Evolutionary conservation across 345 rosid genomes (phyloP).

Genomic region (Eucalyptus paniculata): DNA sequence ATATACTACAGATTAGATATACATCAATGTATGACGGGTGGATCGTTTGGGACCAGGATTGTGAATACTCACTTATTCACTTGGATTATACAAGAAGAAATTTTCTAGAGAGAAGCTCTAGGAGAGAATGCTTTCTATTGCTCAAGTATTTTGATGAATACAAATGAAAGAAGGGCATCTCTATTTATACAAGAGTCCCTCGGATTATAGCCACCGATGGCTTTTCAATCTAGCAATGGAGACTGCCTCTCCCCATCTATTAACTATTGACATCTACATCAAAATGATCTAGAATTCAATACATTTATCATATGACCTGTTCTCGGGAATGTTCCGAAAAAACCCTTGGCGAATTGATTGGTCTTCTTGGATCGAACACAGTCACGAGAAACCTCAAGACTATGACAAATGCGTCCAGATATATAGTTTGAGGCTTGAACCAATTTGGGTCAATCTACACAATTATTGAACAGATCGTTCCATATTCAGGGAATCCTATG

Average conservation of each 20-base stretch:
- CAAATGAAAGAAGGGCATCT: background rate
- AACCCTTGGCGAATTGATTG: background rate
- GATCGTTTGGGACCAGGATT: too few species aligned
- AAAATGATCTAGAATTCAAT: background rate
- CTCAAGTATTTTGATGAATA: too few species aligned
- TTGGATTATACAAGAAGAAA: too few species aligned
- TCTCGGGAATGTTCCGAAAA: too few species aligned
- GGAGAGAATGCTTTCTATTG: too few species aligned
- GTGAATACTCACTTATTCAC: too few species aligned
- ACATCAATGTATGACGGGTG: background rate
- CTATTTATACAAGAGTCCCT: background rate
- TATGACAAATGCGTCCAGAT: background rate
- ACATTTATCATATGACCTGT: background rate
- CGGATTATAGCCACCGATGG: background rate
- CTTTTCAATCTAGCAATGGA: background rate
- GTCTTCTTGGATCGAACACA: background rate
- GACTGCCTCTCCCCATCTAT: background rate
- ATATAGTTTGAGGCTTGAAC: background rate
- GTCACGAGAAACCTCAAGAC: background rate
- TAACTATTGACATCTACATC: background rate
- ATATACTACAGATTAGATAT: background rate
- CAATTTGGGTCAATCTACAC: background rate
- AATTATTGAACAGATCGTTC: background rate
- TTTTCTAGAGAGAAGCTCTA: too few species aligned
- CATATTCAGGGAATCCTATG: background rate